A percentile compares a stretch with the other conserved stretches of the same genome.
Evolutionary conservation across 129 eudicot genomes (phyloP).

Genomic region (Flaveria ramosissima): DNA sequence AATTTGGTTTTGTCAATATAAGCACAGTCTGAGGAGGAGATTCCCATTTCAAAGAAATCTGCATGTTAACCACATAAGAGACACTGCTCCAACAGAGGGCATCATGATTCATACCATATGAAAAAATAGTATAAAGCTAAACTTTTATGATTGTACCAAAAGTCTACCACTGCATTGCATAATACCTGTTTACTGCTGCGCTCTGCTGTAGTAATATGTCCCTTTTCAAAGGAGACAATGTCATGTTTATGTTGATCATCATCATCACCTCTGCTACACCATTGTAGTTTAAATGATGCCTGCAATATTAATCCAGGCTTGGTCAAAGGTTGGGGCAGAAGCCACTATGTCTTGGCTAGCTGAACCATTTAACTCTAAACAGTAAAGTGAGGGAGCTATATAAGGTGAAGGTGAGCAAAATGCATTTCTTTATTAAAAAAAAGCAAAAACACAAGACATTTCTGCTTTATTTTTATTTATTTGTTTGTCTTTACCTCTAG

Average conservation of each 20-base stretch:
- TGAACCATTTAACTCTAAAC: neutral
- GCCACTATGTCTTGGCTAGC: neutral
- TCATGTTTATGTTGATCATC: slow-evolving; percentile 87
- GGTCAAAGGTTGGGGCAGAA: too few species aligned
- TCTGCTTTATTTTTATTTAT: too few species aligned
- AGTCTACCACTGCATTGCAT: too few species aligned
- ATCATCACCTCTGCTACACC: slow-evolving; percentile 77
- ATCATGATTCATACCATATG: too few species aligned
- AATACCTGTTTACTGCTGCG: slow-evolving; percentile 94
- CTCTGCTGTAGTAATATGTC: slow-evolving; percentile 82
- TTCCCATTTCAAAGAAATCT: slow-evolving; percentile 97
- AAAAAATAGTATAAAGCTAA: too few species aligned
- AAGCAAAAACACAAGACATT: too few species aligned
- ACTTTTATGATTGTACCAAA: too few species aligned
- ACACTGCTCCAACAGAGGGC: too few species aligned
- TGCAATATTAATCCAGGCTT: slow-evolving; percentile 11
- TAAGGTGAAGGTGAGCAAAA: neutral
- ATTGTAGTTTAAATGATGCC: slow-evolving; percentile 92
- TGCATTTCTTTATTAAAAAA: neutral
- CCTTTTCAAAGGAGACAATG: slow-evolving; percentile 92
- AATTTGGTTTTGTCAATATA: slow-evolving; percentile 88
- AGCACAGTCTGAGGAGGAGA: slow-evolving; percentile 86
- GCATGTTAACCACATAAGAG: slow-evolving; percentile 8
- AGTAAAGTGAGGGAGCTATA: neutral
- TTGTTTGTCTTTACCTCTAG: too few species aligned